A percentile compares a stretch with the other conserved stretches of the same genome.
Evolutionary conservation across 2,329 filamentous ascomycete genomes (phyloP).

Genomic region (Arthrobotrys entomopaga): DNA sequence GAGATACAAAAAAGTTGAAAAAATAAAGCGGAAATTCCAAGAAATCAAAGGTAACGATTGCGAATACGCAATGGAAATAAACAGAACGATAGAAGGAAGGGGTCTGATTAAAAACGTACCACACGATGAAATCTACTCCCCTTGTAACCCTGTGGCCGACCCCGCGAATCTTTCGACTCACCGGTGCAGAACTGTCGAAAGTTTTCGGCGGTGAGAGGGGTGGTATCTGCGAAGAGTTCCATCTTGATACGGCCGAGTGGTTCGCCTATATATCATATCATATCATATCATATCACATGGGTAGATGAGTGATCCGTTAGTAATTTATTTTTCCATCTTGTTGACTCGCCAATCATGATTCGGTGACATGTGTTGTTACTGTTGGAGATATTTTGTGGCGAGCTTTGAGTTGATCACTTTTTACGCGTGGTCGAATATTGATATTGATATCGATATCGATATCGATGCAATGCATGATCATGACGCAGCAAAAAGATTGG

Average conservation of each 20-base stretch:
- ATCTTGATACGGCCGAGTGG: constrained; percentile 87
- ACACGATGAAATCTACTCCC: constrained; percentile 93
- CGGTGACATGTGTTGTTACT: constrained; percentile 33
- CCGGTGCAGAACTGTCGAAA: constrained; percentile 97
- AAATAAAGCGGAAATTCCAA: constrained; percentile 17
- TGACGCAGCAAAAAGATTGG: no score
- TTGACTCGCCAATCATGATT: no score
- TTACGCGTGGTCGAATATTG: background rate
- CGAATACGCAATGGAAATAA: background rate
- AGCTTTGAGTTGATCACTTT: background rate
- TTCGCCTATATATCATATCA: constrained; percentile 71
- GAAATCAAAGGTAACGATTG: background rate
- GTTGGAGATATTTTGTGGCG: constrained; percentile 36
- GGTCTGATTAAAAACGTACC: constrained; percentile 67
- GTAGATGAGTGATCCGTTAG: background rate
- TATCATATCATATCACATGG: background rate
- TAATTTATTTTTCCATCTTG: no score
- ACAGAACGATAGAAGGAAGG: background rate
- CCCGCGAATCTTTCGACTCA: constrained; percentile 81
- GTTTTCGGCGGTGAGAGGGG: constrained; percentile 91
- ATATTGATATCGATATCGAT: no score
- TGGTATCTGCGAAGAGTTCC: constrained; percentile 85
- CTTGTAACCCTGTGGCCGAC: constrained; percentile 91
- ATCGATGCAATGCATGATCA: no score
- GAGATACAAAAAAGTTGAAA: constrained; percentile 6